A percentile compares a stretch with the other conserved stretches of the same genome.
phyloP scores from a whole-genome alignment of 129 eudicot species.

The Smallanthus sonchifolius region DNA sequence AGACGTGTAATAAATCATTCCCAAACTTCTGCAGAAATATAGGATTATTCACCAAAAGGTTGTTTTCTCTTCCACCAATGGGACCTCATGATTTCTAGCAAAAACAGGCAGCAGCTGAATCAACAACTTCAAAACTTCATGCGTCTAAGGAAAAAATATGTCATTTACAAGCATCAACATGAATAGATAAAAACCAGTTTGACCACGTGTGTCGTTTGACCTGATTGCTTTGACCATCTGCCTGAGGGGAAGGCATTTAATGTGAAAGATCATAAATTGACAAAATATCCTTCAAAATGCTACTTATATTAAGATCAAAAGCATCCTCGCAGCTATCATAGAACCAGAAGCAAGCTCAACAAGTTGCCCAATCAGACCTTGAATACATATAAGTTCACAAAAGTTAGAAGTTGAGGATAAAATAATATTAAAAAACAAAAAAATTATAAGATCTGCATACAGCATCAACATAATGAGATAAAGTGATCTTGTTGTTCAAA shows the following conservation, averaged over 20 bases:
- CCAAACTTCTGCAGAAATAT: conserved; percentile 64
- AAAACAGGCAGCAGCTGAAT: conserved; percentile 74
- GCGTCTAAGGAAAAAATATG: conserved; percentile 37
- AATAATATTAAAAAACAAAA: background rate
- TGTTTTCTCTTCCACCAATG: conserved; percentile 45
- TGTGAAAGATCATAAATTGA: conserved; percentile 53
- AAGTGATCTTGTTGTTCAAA: too few species aligned
- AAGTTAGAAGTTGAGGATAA: background rate
- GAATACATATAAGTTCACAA: conserved; percentile 18
- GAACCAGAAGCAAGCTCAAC: conserved; percentile 87
- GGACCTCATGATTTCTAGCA: conserved; percentile 40
- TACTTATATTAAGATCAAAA: conserved; percentile 78
- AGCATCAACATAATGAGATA: too few species aligned
- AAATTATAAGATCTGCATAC: too few species aligned
- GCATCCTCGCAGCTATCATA: conserved; percentile 54
- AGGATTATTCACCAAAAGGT: conserved; percentile 55
- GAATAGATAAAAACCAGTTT: background rate
- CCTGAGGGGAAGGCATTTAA: conserved; percentile 54
- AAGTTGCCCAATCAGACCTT: conserved; percentile 82
- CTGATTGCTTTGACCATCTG: conserved; percentile 58
- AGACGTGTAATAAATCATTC: conserved; percentile 60
- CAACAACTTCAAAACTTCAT: conserved; percentile 82
- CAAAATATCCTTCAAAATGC: conserved; percentile 58
- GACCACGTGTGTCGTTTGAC: conserved; percentile 19
- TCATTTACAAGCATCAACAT: conserved; percentile 5